Base-by-base conservation (phyloP, 179 eudicot genomes). In the Nepenthes alata region DNA sequence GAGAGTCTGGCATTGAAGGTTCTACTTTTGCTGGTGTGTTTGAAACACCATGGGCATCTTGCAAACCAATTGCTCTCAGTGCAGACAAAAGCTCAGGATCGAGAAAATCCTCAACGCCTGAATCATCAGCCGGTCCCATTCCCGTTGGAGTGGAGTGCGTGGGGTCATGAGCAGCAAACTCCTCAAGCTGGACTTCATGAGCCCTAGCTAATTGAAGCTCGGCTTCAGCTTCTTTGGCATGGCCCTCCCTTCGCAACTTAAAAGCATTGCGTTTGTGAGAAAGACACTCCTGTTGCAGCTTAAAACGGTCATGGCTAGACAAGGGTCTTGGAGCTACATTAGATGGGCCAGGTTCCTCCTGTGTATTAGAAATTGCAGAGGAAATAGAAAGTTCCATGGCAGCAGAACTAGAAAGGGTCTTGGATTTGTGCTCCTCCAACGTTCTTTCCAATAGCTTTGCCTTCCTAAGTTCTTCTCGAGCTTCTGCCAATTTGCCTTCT, bases 31-130 rank as follows among this genome's bases (percentile, higher is more conserved):
- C 70, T 38, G 70, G 64, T 50, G 64, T 62, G 54, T 57, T 74
- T 14, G 80, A 13, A 16, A 35, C 67, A 13, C 16, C 50, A 47
- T 47, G 61, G n/a, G 70, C 72, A 67, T 79, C 78, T 53, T 83
- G 85, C 59, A 91, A 50, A 56, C 96, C 98, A 25, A 89, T 73
- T 52, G 91, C 84, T 72, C 73, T 84, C 64, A 91, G 74, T 59
- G 96, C 96, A 10, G 93, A 80, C 72, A 91, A 58, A 63, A 91
- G 87, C 66, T 91, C 95, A 75, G 98, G 96, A 72, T 91, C 96
- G 11, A 91, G 87, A 72, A 93, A 74, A 77, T 83, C 95, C 74
- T 89, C 98, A 47, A 93, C 76, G 2, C 75, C 70, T 1, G 80
- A 79, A 78, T 77, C 87, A 51, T 74, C 85, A 52, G 63, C 73